Base-by-base conservation (phyloP, 2,329 filamentous ascomycete genomes). In the Ophiosphaerella herpotricha region DNA sequence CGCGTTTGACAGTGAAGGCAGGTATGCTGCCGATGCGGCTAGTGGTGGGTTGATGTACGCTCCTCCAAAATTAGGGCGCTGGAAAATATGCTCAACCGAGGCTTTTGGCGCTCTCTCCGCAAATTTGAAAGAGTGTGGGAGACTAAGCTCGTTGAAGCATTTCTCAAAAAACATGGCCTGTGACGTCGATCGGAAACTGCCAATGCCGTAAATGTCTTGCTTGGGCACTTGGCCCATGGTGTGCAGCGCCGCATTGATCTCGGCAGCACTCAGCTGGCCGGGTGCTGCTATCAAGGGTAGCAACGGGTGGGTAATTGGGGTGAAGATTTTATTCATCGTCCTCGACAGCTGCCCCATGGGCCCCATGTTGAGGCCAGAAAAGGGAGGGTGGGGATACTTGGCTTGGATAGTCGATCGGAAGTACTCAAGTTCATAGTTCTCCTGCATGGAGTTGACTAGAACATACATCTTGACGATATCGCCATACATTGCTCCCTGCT, bases 401-500 rank as follows among this genome's bases (percentile, higher is more conserved):
- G 82, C 77, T 64, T 85, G 85, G 68, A 94, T 86, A 57, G 85
- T 82, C 9, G 89, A 91, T 26, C 90, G 86, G 74, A 96, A 95
- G 72, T 92, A 92, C 72, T 95, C 91, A 31, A 95, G 81, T 75
- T 95, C 90, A 67, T 95, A 94, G 72, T 95, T 94, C 62, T 92
- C 90, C 66, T 91, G 90, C 68, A 89, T 86, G 35, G 88, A 87
- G 67, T 85, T 87, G 66, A 91, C 89, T 66, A 92, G 87, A 29
- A 88, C 86, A 64, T 94, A 94, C 89, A 95, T 94, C 77, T 94
- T 95, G 66, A 95, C 86, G 49, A 95, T 90, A 70, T 95, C 90
- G 39, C 88, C 88, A 60, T 91, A 91, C 50, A 84, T 83, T 39
- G 83, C 83, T 7, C 88, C 90, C 58, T 86, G 82, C 51, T 84